Evolutionary conservation across 306 rosid genomes (phyloP), one percentile per base, ranked within the genome.

Genomic region (Pyrus communis): DNA sequence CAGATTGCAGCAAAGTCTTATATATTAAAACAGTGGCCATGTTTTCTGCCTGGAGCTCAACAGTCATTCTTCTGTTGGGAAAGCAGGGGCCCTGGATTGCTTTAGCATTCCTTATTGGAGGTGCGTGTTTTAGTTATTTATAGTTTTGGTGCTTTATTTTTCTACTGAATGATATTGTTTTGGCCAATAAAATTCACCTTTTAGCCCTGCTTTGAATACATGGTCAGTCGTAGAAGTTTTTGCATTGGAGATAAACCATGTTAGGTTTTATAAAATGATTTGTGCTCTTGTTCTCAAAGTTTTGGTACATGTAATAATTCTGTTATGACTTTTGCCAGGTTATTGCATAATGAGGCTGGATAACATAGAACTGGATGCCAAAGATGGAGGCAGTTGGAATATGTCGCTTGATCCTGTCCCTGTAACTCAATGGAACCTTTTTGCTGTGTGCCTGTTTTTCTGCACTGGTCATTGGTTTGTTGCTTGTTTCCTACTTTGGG

Each of bases 391-490:
- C 64, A 55, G 68, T 46, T 84, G 88, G 81, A 64, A 75, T 72
- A 75, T 67, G 40, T 81, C 62, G 14, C 40, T 85, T 5, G 83
- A 85, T 71, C 82, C 85, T 70, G 86, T 91, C 75, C 82, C 92
- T 57, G 86, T 90, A 77, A 85, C 86, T 79, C 98, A 94, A 74
- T 92, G 98, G 97, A 90, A 86, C 85, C 91, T 94, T 74, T 83
- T 89, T 43, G 92, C 97, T 11, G 88, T 91, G 25, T 92, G 93
- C 82, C 89, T 94, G 68, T 94, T 94, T 81, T 94, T 94, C 88
- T 86, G 96, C 92, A 86, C 95, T 11, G 98, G 98, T 67, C 98
- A 94, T 86, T 94, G 98, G 98, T 94, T 86, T 70, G 88, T 65
- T 78, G 67, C 75, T 71, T 80, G 67, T 82, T 73, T 81, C 78